Conservation (phyloP, 1,284 basidiomycete genomes). For the Austroboletus novae-zelandiae region DNA sequence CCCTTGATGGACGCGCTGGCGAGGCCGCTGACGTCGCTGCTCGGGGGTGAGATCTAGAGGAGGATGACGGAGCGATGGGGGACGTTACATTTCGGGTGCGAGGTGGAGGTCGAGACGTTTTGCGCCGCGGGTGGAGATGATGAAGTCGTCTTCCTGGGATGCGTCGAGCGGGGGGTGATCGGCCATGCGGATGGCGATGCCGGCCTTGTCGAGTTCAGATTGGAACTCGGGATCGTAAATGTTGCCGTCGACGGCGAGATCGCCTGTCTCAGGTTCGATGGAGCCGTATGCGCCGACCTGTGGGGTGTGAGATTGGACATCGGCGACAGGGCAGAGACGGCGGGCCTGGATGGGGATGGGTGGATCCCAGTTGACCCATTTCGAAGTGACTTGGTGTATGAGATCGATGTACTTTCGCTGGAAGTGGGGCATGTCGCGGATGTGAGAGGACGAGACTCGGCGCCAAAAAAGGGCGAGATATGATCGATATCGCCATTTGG, state of each 20-base stretch:
- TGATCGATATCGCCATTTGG: too few relatives aligned
- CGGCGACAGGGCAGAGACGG: too few relatives aligned
- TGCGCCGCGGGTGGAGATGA: constrained; percentile 25
- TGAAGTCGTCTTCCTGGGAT: constrained; percentile 18
- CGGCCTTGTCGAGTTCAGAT: constrained; percentile 9
- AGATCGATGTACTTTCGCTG: constrained; percentile 29
- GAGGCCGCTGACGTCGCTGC: constrained; percentile 18
- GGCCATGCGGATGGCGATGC: not conserved
- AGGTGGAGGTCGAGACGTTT: not conserved
- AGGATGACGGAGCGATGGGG: not conserved
- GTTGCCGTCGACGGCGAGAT: constrained; percentile 19
- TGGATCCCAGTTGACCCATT: constrained; percentile 34
- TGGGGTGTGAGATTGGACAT: too few relatives aligned
- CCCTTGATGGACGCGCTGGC: constrained; percentile 24
- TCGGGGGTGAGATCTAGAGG: not conserved
- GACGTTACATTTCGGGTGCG: constrained; percentile 14
- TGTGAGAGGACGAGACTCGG: too few relatives aligned
- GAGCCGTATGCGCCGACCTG: constrained; percentile 21
- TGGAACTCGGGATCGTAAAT: constrained; percentile 24
- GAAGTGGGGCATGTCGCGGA: not conserved
- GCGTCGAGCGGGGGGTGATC: constrained; percentile 12
- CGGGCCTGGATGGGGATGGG: constrained; percentile 20
- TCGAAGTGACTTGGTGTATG: constrained; percentile 21
- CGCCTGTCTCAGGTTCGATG: constrained; percentile 22
- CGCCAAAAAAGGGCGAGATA: too few relatives aligned